Evolutionary conservation across 2,329 filamentous ascomycete genomes (phyloP).

Genomic region (Colletotrichum neosansevieriae): DNA sequence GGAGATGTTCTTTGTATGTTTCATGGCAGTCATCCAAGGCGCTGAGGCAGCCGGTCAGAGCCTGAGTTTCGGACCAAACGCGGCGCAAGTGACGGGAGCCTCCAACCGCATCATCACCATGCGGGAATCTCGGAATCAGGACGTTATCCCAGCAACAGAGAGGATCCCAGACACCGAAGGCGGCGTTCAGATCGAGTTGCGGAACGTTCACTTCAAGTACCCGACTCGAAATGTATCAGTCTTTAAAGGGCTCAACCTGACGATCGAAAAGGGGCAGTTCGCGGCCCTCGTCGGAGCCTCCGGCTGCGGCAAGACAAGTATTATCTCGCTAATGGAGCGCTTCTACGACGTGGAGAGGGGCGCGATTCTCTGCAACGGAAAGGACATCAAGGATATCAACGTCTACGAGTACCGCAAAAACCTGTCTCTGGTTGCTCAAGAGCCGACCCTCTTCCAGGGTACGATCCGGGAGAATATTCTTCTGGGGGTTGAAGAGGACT

Average conservation of each 20-base stretch:
- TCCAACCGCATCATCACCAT: slow-evolving; percentile 70
- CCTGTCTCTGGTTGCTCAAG: slow-evolving; percentile 80
- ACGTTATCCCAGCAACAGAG: slow-evolving; percentile 47
- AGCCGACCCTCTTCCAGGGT: slow-evolving; percentile 78
- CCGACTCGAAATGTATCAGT: slow-evolving; percentile 68
- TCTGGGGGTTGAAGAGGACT: slow-evolving; percentile 69
- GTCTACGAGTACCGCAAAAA: slow-evolving; percentile 72
- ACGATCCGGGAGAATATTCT: slow-evolving; percentile 75
- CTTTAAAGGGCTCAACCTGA: slow-evolving; percentile 72
- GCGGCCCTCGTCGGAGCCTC: slow-evolving; percentile 77
- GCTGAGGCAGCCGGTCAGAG: slow-evolving; percentile 76
- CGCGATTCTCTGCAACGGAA: slow-evolving; percentile 72
- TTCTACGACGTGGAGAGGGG: slow-evolving; percentile 79
- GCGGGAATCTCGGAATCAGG: slow-evolving; percentile 57
- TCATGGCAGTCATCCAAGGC: slow-evolving; percentile 76
- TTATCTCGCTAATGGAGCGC: slow-evolving; percentile 73
- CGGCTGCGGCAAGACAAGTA: slow-evolving; percentile 79
- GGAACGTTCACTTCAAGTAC: slow-evolving; percentile 70
- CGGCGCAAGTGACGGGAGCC: slow-evolving; percentile 69
- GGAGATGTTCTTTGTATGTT: slow-evolving; percentile 66
- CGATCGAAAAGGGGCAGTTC: slow-evolving; percentile 76
- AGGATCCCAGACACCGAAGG: slow-evolving; percentile 59
- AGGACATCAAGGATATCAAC: slow-evolving; percentile 69
- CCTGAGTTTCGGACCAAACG: slow-evolving; percentile 75
- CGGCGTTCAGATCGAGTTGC: slow-evolving; percentile 68